phyloP scores from a whole-genome alignment of 345 rosid genomes.

The Triadica sebifera region DNA sequence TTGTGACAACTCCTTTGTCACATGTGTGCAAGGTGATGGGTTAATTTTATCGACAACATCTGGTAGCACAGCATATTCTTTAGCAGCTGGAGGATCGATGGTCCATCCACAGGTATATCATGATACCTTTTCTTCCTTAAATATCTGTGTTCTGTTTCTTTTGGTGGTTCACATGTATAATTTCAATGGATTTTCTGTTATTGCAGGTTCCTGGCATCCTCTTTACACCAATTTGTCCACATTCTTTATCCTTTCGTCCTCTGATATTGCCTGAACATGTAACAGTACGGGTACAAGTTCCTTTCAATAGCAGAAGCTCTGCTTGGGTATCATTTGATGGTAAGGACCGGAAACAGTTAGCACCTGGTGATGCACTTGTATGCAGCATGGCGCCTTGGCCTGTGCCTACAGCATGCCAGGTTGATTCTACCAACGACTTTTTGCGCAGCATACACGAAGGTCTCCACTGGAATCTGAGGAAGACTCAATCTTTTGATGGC shows the following conservation, averaged over 20 bases:
- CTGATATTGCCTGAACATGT: conserved; percentile 93
- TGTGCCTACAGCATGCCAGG: conserved; percentile 88
- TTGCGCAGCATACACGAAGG: conserved; percentile 91
- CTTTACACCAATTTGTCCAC: conserved; percentile 97
- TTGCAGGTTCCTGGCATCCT: conserved; percentile 93
- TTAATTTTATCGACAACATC: conserved; percentile 91
- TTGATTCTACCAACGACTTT: conserved; percentile 82
- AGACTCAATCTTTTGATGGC: conserved; percentile 80
- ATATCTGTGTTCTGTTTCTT: background rate
- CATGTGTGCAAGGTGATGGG: conserved; percentile 99
- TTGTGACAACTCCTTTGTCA: conserved; percentile 90
- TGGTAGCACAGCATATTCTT: conserved; percentile 98
- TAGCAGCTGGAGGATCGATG: conserved; percentile 99
- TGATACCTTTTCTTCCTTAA: background rate
- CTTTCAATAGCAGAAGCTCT: conserved; percentile 83
- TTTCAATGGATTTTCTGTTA: background rate
- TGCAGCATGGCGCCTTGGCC: conserved; percentile 99
- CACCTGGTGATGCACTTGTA: conserved; percentile 87
- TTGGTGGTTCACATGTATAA: background rate
- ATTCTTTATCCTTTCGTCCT: conserved; percentile 94
- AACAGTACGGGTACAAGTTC: conserved; percentile 80
- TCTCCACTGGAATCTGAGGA: conserved; percentile 94
- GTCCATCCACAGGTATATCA: conserved; percentile 94
- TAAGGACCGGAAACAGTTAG: conserved; percentile 75
- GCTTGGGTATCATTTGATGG: conserved; percentile 99